phyloP scores from a whole-genome alignment of 176 grass and related monocot species.

The Rhipidocladum racemiflorum region DNA sequence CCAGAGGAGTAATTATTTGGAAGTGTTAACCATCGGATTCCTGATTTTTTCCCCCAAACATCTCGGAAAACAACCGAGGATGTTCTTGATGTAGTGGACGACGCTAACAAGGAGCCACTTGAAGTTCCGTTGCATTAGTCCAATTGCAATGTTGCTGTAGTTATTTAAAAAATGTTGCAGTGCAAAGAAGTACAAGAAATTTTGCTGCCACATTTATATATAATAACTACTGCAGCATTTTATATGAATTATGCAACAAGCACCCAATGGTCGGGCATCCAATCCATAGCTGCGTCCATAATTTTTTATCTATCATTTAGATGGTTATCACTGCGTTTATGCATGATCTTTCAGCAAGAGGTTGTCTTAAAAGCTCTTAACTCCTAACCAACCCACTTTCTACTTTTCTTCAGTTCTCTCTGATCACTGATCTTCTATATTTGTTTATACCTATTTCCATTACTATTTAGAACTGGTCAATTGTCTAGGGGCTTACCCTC shows the following conservation, averaged over 20 bases:
- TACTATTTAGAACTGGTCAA: background rate
- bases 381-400: background rate
- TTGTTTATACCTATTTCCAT: background rate
- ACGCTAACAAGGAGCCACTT: too few species aligned
- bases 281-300: background rate
- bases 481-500: background rate
- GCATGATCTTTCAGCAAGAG: too few species aligned
- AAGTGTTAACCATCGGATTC: background rate
- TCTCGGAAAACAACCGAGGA: too few species aligned
- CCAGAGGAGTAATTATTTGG: background rate
- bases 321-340: background rate
- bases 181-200: background rate
- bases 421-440: background rate
- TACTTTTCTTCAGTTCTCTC: too few species aligned
- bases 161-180: background rate
- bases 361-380: background rate
- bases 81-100: too few species aligned
- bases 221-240: conserved; percentile 1
- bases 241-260: background rate
- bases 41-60: background rate
- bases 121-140: background rate
- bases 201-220: background rate
- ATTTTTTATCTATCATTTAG: background rate
- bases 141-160: background rate
- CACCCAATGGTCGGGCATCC: background rate